Conservation (phyloP, 768 basidiomycete genomes). For the Lactarius indigo region DNA sequence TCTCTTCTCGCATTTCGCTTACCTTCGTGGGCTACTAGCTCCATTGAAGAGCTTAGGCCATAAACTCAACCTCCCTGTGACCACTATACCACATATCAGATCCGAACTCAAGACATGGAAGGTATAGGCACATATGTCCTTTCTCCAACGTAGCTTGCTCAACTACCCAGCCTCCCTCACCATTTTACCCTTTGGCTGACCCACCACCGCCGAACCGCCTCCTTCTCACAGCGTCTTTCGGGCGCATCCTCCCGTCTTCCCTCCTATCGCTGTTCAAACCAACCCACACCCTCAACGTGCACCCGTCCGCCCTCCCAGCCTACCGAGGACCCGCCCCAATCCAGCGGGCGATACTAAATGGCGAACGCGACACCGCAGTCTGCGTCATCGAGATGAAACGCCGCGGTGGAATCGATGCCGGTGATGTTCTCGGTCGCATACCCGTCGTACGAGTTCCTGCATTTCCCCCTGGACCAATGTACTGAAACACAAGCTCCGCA, state of each 20-base stretch:
- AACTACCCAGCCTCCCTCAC: constrained; percentile 41
- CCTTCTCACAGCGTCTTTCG: constrained; percentile 87
- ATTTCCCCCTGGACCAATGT: not conserved
- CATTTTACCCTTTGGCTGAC: constrained; percentile 29
- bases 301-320: constrained; percentile 81
- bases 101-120: constrained; percentile 62
- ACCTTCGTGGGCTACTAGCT: constrained; percentile 42
- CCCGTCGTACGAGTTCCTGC: constrained; percentile 45
- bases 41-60: constrained; percentile 63
- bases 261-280: constrained; percentile 61
- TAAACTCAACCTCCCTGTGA: constrained; percentile 49
- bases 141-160: not conserved
- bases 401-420: constrained; percentile 71
- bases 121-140: constrained; percentile 36
- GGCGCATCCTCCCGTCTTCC: constrained; percentile 68
- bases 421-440: constrained; percentile 58
- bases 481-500: constrained; percentile 30
- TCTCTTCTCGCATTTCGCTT: not conserved
- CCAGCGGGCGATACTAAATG: constrained; percentile 73
- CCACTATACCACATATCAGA: constrained; percentile 58
- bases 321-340: constrained; percentile 93
- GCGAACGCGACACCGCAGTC: constrained; percentile 69
- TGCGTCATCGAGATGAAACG: constrained; percentile 67
- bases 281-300: constrained; percentile 71
- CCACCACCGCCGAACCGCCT: constrained; percentile 43